Conservation (phyloP, 2,329 filamentous ascomycete species). For the Capronia epimyces region DNA sequence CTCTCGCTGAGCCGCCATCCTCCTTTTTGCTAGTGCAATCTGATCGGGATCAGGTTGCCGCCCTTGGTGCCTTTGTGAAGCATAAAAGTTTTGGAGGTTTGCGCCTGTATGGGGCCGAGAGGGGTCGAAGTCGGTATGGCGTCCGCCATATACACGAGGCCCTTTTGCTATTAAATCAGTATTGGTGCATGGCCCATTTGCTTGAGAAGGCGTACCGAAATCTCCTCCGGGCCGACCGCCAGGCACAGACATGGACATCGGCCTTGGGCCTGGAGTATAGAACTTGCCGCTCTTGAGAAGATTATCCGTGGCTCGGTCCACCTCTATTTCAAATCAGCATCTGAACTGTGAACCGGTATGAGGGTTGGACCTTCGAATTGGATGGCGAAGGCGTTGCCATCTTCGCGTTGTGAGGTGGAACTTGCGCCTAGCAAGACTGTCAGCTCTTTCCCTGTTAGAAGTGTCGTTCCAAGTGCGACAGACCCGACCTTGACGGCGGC, state of each 20-base stretch:
- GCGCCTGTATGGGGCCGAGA: constrained; percentile 66
- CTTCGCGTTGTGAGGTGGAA: constrained; percentile 68
- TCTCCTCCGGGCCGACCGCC: constrained; percentile 23
- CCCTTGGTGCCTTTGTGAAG: constrained; percentile 83
- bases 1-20: constrained; percentile 98
- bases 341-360: constrained; percentile 1
- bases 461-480: constrained; percentile 27
- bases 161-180: constrained; percentile 45
- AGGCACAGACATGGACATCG: constrained; percentile 60
- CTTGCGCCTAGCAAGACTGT: constrained; percentile 57
- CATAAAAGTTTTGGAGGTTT: constrained; percentile 90
- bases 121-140: constrained; percentile 79
- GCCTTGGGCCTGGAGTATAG: constrained; percentile 59
- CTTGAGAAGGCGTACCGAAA: constrained; percentile 13
- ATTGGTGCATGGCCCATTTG: neutral
- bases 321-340: constrained; percentile 57
- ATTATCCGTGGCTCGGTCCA: constrained; percentile 92
- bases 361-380: constrained; percentile 72
- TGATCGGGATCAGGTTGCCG: constrained; percentile 91
- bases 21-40: constrained; percentile 97
- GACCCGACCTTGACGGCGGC: constrained; percentile 68
- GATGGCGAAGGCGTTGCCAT: constrained; percentile 71
- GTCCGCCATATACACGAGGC: constrained; percentile 61
- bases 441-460: constrained; percentile 11
- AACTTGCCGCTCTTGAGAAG: constrained; percentile 96